These are phyloP conservation scores for Thermothielavioides terrestris DNA, from an alignment of 495 filamentous ascomycete species.

Conservation along the genomic window DNA sequence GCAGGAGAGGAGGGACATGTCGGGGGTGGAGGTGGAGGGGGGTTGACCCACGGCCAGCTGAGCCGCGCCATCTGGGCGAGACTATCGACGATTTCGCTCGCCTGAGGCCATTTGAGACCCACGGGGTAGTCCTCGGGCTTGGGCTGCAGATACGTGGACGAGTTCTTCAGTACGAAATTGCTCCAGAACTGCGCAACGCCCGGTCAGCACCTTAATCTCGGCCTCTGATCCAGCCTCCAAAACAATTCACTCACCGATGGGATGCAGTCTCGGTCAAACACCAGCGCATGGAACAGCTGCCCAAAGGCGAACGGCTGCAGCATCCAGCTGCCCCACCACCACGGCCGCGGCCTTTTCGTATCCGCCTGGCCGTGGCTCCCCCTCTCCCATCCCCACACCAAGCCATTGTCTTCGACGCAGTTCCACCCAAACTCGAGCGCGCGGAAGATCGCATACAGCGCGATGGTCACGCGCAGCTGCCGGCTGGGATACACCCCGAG, in stretches of 20 bases:
- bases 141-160: conserved; percentile 66
- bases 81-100: conserved; percentile 70
- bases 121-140: conserved; percentile 62
- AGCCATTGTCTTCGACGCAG: conserved; percentile 67
- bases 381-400: conserved; percentile 52
- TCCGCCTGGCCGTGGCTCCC: conserved; percentile 25
- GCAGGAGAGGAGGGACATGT: background rate
- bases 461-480: conserved; percentile 68
- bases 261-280: conserved; percentile 88
- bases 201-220: conserved; percentile 4
- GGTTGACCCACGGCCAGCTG: conserved; percentile 67
- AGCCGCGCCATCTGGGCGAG: conserved; percentile 70
- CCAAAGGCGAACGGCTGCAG: conserved; percentile 86
- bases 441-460: conserved; percentile 69
- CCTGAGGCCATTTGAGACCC: conserved; percentile 61
- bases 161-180: conserved; percentile 63
- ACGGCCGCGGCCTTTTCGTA: conserved; percentile 45
- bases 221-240: background rate
- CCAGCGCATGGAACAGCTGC: conserved; percentile 81
- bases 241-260: conserved; percentile 42
- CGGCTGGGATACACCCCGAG: conserved; percentile 69
- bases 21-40: background rate
- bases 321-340: conserved; percentile 97
- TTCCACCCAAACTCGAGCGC: conserved; percentile 86
- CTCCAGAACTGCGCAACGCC: conserved; percentile 45